phyloP scores from a whole-genome alignment of 2,329 filamentous ascomycete genomes.

The Thielaviopsis musarum region DNA sequence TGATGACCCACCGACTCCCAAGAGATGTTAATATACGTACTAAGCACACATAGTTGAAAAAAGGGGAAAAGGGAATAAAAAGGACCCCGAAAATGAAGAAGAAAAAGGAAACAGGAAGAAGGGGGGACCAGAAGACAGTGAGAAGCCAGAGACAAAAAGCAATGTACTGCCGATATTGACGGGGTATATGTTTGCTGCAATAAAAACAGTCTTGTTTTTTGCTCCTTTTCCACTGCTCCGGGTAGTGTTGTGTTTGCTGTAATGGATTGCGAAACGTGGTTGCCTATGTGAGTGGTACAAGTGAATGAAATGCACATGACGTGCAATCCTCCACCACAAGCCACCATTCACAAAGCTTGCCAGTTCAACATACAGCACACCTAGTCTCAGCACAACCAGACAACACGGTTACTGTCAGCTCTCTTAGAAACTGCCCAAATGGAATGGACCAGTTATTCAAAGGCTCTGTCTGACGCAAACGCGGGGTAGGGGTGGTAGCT shows the following conservation, averaged over 20 bases:
- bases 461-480: background rate
- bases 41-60: constrained; percentile 6
- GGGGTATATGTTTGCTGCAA: background rate
- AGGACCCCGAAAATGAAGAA: constrained; percentile 1
- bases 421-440: too few relatives aligned
- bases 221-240: too few relatives aligned
- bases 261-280: too few relatives aligned
- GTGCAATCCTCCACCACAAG: too few relatives aligned
- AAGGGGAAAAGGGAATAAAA: constrained; percentile 1
- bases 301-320: too few relatives aligned
- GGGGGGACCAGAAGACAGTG: background rate
- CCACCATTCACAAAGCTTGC: too few relatives aligned
- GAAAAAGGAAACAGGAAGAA: background rate
- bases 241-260: too few relatives aligned
- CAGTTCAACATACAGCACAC: too few relatives aligned
- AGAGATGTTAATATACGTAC: constrained; percentile 10
- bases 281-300: too few relatives aligned
- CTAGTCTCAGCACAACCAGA: too few relatives aligned
- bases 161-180: background rate
- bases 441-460: background rate
- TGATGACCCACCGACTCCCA: constrained; percentile 12
- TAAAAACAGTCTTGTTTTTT: too few relatives aligned
- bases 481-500: background rate
- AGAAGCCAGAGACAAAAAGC: background rate
- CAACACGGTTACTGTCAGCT: too few relatives aligned